Evolutionary conservation across 139 green algal genomes (phyloP).

Genomic region (Auxenochlorella protothecoides): DNA sequence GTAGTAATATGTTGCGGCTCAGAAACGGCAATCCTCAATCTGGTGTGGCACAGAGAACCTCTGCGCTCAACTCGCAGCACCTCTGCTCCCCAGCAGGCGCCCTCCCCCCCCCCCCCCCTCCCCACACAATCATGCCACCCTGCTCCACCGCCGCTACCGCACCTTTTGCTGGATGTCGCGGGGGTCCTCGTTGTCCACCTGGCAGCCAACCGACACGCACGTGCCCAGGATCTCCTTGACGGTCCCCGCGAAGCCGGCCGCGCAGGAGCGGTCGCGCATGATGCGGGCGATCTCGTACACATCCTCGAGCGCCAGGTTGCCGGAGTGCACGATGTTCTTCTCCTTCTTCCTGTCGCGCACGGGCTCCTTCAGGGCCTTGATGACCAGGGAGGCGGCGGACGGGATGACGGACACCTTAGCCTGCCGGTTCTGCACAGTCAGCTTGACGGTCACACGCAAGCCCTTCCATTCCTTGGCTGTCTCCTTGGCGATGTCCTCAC

Average conservation of each 20-base stretch:
- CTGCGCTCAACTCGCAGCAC: background rate
- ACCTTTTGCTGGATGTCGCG: slow-evolving; percentile 69
- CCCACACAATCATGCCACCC: too few relatives aligned
- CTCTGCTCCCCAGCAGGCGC: too few relatives aligned
- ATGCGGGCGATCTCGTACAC: slow-evolving; percentile 91
- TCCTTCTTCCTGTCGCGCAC: slow-evolving; percentile 92
- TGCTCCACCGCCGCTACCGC: too few relatives aligned
- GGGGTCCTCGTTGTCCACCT: slow-evolving; percentile 89
- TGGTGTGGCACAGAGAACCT: background rate
- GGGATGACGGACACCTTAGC: slow-evolving; percentile 96
- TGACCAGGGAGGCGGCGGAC: slow-evolving; percentile 88
- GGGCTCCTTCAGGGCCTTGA: slow-evolving; percentile 98
- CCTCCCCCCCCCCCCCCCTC: too few relatives aligned
- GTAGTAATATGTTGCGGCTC: background rate
- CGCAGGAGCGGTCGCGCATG: slow-evolving; percentile 87
- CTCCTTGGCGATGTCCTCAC: slow-evolving; percentile 99
- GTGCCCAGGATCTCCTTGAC: slow-evolving; percentile 99
- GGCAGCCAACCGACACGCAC: slow-evolving; percentile 92
- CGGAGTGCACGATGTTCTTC: slow-evolving; percentile 98
- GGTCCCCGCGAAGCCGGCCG: slow-evolving; percentile 75
- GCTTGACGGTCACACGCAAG: slow-evolving; percentile 95
- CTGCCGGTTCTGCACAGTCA: slow-evolving; percentile 97
- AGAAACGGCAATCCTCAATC: background rate
- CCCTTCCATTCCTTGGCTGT: slow-evolving; percentile 99
- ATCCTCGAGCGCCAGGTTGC: slow-evolving; percentile 91